phyloP scores from a whole-genome alignment of 2,329 filamentous ascomycete species.

The Ophiostoma triangulosporum region DNA sequence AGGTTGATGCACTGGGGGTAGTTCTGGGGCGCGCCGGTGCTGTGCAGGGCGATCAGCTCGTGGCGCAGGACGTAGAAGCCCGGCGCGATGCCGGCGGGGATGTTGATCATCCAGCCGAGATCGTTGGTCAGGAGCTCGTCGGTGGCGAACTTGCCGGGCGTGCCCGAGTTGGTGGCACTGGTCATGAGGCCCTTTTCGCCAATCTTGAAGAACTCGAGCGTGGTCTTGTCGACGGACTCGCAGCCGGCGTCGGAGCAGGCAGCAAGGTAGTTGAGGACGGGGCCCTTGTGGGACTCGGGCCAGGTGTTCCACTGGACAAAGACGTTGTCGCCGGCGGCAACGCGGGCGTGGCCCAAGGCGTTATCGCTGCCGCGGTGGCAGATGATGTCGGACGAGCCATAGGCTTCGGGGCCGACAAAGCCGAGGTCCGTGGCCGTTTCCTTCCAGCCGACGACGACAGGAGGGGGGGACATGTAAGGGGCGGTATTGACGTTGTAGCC shows the following conservation, averaged over 20 bases:
- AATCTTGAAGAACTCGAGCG: slow-evolving; percentile 21
- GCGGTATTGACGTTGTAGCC: background rate
- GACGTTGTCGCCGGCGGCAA: slow-evolving; percentile 18
- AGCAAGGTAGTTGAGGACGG: slow-evolving; percentile 24
- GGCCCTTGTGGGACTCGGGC: slow-evolving; percentile 20
- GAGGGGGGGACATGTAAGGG: slow-evolving; percentile 15
- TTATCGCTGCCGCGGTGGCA: slow-evolving; percentile 19
- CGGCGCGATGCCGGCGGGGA: slow-evolving; percentile 30
- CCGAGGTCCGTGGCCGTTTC: slow-evolving; percentile 19
- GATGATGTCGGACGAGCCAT: slow-evolving; percentile 17
- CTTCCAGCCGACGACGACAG: slow-evolving; percentile 19
- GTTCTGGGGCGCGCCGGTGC: slow-evolving; percentile 12
- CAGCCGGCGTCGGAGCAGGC: slow-evolving; percentile 20
- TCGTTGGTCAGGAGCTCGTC: slow-evolving; percentile 34
- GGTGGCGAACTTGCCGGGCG: slow-evolving; percentile 21
- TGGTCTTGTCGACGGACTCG: slow-evolving; percentile 21
- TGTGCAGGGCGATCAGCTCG: slow-evolving; percentile 30
- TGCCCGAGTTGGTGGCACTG: slow-evolving; percentile 10
- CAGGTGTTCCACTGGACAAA: slow-evolving; percentile 19
- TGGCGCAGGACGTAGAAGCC: slow-evolving; percentile 39
- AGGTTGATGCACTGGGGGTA: slow-evolving; percentile 14
- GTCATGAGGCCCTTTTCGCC: slow-evolving; percentile 20
- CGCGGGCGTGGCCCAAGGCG: slow-evolving; percentile 17
- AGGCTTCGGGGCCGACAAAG: slow-evolving; percentile 17
- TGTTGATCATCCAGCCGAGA: slow-evolving; percentile 34